A percentile compares a stretch with the other conserved stretches of the same genome.
phyloP scores from a whole-genome alignment of 257 asterid species.

The Craterostigma plantagineum region DNA sequence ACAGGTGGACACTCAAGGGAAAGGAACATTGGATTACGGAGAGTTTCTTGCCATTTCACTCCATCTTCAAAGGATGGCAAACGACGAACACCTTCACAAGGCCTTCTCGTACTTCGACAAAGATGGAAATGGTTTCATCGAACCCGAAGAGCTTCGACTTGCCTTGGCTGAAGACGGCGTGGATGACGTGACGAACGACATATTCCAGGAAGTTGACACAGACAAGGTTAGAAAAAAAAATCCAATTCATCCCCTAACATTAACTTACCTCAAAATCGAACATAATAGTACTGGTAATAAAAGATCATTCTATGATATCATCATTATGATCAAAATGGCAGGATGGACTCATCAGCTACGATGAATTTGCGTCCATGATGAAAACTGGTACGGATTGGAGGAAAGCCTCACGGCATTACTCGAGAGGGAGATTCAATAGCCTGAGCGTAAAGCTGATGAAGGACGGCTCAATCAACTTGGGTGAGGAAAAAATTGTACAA shows the following conservation, averaged over 20 bases:
- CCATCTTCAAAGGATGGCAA: slow-evolving; percentile 68
- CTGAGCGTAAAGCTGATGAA: slow-evolving; percentile 76
- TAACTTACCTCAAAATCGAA: no score
- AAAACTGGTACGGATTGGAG: slow-evolving; percentile 19
- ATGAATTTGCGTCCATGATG: slow-evolving; percentile 89
- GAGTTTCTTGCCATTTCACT: slow-evolving; percentile 79
- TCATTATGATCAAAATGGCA: no score
- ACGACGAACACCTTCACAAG: slow-evolving; percentile 78
- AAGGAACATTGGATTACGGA: slow-evolving; percentile 65
- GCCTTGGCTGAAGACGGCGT: slow-evolving; percentile 66
- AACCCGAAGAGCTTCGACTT: slow-evolving; percentile 63
- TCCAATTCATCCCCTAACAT: slow-evolving; percentile 1
- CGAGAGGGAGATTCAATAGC: slow-evolving; percentile 85
- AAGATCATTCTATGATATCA: no score
- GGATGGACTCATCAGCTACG: slow-evolving; percentile 77
- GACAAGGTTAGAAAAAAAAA: slow-evolving; percentile 50
- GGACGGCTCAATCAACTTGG: slow-evolving; percentile 79
- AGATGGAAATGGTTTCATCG: slow-evolving; percentile 61
- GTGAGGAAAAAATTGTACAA: slow-evolving; percentile 23
- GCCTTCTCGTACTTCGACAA: slow-evolving; percentile 84
- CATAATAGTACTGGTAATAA: no score
- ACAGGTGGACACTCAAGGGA: slow-evolving; percentile 73
- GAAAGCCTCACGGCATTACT: slow-evolving; percentile 89
- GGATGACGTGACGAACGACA: slow-evolving; percentile 69
- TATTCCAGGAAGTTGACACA: slow-evolving; percentile 85